Conservation (phyloP, 495 filamentous ascomycete genomes). For the Chlorociboria aeruginascens region DNA sequence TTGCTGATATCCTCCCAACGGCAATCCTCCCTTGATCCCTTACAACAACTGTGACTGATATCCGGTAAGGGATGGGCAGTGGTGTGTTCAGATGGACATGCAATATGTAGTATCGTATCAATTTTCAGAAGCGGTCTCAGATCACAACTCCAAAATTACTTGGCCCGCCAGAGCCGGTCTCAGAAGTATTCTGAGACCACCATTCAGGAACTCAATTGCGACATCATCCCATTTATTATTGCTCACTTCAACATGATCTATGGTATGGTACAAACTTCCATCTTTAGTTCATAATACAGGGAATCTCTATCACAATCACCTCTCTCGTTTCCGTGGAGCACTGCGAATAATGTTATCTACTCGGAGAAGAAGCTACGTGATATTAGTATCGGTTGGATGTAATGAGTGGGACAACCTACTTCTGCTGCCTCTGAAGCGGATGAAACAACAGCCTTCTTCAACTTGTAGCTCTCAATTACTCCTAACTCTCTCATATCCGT, state of each 20-base stretch:
- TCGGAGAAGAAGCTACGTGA: conserved; percentile 54
- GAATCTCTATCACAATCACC: conserved; percentile 29
- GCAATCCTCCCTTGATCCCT: no score
- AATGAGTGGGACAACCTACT: conserved; percentile 40
- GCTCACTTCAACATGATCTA: conserved; percentile 18
- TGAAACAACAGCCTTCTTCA: conserved; percentile 92
- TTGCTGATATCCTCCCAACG: no score
- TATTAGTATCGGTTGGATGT: background rate
- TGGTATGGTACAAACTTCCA: conserved; percentile 17
- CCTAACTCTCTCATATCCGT: conserved; percentile 93
- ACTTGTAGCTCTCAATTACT: conserved; percentile 95
- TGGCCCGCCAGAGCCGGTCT: no score
- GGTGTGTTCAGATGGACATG: no score
- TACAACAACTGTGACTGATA: no score
- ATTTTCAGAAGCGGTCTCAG: no score
- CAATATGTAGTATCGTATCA: no score
- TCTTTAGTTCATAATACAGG: conserved; percentile 15
- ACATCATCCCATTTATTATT: conserved; percentile 17
- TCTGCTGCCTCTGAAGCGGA: conserved; percentile 94
- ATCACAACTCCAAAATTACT: no score
- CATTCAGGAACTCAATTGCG: background rate
- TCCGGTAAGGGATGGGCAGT: no score
- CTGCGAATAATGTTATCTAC: conserved; percentile 82
- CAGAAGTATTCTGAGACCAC: background rate
- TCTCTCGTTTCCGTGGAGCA: conserved; percentile 62